A percentile compares a stretch with the other conserved stretches of the same genome.
phyloP scores from a whole-genome alignment of 257 asterid genomes.

The Penstemon eatonii region DNA sequence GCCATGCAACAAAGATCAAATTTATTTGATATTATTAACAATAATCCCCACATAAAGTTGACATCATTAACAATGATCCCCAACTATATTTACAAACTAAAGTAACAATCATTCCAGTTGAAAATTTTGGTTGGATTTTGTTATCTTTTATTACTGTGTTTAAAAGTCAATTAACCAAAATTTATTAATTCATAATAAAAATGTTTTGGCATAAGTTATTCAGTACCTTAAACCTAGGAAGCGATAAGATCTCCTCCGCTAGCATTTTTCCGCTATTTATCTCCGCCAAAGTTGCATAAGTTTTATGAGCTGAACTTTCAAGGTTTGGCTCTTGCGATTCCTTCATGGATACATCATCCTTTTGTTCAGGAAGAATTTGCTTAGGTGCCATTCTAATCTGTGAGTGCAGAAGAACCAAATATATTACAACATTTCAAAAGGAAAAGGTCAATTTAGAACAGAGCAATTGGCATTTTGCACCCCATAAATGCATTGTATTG shows the following conservation, averaged over 20 bases:
- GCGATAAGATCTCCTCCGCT: slow-evolving; percentile 89
- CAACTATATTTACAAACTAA: neutral
- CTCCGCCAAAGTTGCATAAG: slow-evolving; percentile 71
- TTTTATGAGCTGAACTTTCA: slow-evolving; percentile 39
- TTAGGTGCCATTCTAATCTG: slow-evolving; percentile 88
- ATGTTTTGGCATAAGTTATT: slow-evolving; percentile 5
- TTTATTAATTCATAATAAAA: neutral
- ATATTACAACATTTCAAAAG: slow-evolving; percentile 15
- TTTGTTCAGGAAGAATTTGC: slow-evolving; percentile 50
- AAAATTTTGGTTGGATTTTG: neutral
- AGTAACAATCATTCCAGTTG: slow-evolving; percentile 10
- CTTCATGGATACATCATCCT: slow-evolving; percentile 35
- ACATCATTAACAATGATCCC: too few species aligned
- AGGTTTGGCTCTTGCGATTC: slow-evolving; percentile 38
- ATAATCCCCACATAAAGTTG: neutral
- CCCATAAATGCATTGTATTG: too few species aligned
- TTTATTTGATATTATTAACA: neutral
- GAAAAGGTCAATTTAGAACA: neutral
- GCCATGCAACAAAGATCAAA: neutral
- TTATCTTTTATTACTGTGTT: neutral
- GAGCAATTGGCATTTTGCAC: too few species aligned
- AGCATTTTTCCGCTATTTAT: slow-evolving; percentile 72
- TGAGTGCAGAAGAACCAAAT: slow-evolving; percentile 28
- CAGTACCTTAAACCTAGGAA: slow-evolving; percentile 86
- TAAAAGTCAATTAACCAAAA: neutral